A percentile compares a stretch with the other conserved stretches of the same genome.
These are phyloP conservation scores for Eimeria mitis DNA, from an alignment of 169 alveolate species.

Conservation along the genomic window DNA sequence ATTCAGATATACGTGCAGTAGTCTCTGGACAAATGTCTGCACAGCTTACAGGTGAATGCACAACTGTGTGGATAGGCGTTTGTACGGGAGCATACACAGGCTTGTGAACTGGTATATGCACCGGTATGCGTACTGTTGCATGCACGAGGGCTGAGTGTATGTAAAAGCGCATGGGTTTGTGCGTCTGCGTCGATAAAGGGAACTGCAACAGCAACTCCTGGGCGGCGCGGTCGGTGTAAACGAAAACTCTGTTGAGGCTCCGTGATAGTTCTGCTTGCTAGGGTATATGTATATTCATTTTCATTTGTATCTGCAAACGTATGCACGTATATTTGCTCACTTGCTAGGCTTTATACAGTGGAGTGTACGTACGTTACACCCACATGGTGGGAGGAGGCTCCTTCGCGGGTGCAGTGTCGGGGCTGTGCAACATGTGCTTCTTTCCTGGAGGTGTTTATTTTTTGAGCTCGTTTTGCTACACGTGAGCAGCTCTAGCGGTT, in stretches of 20 bases:
- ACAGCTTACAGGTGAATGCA: neutral
- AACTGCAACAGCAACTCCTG: neutral
- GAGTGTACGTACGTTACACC: neutral
- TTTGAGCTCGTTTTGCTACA: neutral
- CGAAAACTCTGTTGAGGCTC: neutral
- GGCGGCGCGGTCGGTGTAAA: neutral
- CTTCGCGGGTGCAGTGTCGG: neutral
- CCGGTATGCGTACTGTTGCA: neutral
- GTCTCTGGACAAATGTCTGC: neutral
- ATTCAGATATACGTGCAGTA: neutral
- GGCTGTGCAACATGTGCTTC: neutral
- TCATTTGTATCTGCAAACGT: neutral
- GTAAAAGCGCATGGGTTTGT: neutral
- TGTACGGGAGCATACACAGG: neutral
- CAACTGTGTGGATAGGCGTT: neutral
- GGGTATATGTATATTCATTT: neutral
- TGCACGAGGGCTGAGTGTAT: neutral
- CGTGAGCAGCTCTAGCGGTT: neutral
- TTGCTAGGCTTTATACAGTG: neutral
- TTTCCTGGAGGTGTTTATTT: neutral
- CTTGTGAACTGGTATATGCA: neutral
- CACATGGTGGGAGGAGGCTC: neutral
- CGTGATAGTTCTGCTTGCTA: neutral
- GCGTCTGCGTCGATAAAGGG: neutral
- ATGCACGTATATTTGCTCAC: neutral